Base-by-base conservation (phyloP, 352 stramenopile species). In the Globisporangium echinulatum region DNA sequence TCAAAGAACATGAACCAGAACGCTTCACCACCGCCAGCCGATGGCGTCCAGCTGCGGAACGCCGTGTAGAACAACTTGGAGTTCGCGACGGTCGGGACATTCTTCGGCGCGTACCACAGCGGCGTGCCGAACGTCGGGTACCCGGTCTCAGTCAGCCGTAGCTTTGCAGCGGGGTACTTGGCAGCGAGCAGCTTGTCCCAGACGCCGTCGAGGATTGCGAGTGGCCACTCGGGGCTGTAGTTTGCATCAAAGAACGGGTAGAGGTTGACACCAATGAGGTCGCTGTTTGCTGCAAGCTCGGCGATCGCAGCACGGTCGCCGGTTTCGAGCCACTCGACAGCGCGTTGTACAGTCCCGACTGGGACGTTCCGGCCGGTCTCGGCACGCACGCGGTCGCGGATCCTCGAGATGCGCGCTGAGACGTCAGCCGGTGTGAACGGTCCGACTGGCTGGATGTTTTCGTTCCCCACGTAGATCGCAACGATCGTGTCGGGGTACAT, bases 1-100 rank as follows among this genome's bases (percentile, higher is more conserved):
- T 92, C 81, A 49, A 90, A 94, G 54, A 87, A 83, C 69, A 82
- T 87, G 68, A 91, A 92, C 85, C 82, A 94, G 52, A 92, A 94
- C 7, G 70, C 60, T 52, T 87, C 72, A 15, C 74, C 62, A 3
- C 81, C 79, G 1, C 74, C 74, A 0, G 46, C 59, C 0, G 38
- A 57, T 9, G 81, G 82, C 9, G 61, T 78, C 82, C 82, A 92
- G 50, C 86, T 83, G 36, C 79, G 17, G 39, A 87, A 80, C 3
- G 66, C 70, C n/a, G 78, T 69, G 64, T 90, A 92, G 60, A 85
- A 92, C 1, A 52, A 48, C 44, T 74, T 53, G 0, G 79, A 73
- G 55, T 83, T 82, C 1, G 38, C 61, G n/a, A 90, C 13, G 19
- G 68, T 85, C 15, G 85, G 79, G 1, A 79, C 51, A 39, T 85